These are phyloP conservation scores for Quercus phellos DNA, from an alignment of 331 rosid species.

Conservation along the genomic window DNA sequence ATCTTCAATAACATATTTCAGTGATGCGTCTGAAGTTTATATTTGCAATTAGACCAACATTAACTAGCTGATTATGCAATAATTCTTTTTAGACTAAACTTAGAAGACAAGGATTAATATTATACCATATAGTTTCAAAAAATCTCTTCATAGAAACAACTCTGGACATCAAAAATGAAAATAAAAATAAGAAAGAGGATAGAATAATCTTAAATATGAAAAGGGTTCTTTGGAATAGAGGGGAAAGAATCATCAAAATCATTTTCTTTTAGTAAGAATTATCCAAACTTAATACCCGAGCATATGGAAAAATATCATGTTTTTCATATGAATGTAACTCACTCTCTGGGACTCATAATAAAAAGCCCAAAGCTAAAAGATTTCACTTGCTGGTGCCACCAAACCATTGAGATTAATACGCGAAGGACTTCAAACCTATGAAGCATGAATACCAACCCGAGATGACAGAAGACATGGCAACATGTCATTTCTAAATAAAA, in stretches of 20 bases:
- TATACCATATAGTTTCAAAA: not conserved
- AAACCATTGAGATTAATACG: not conserved
- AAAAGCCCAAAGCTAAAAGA: not conserved
- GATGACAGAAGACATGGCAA: no score
- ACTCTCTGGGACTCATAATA: not conserved
- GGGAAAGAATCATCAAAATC: not conserved
- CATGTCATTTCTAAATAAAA: no score
- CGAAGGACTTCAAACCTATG: no score
- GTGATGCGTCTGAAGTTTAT: not conserved
- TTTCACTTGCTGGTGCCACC: not conserved
- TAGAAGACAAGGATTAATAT: not conserved
- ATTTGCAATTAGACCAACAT: not conserved
- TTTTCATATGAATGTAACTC: not conserved
- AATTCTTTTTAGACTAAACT: not conserved
- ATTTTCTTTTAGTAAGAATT: not conserved
- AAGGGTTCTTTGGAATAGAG: not conserved
- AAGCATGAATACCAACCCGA: no score
- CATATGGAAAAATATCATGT: not conserved
- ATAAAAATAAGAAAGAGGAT: no score
- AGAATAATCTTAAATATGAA: not conserved
- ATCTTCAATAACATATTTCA: not conserved
- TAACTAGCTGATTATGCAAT: not conserved
- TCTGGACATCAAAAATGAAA: no score
- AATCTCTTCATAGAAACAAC: no score
- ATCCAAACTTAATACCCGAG: not conserved